phyloP scores from a whole-genome alignment of 2,329 filamentous ascomycete species.

The Claviceps sorghi region DNA sequence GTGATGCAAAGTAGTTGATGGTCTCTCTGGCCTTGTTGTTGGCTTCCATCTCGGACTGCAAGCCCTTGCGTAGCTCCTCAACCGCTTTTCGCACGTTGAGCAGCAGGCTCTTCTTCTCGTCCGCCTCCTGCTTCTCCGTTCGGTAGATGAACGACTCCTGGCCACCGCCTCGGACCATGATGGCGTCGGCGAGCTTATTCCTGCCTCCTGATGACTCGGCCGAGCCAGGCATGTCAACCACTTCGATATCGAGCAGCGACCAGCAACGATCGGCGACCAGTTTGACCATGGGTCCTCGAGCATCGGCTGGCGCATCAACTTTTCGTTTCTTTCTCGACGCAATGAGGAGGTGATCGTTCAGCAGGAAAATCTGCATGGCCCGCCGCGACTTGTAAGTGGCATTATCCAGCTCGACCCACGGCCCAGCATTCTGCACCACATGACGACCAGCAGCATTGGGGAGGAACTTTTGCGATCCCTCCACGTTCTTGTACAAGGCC shows the following conservation, averaged over 20 bases:
- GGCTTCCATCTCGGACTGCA: conserved; percentile 76
- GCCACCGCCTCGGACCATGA: conserved; percentile 76
- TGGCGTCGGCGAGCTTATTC: conserved; percentile 64
- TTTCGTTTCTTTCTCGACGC: conserved; percentile 89
- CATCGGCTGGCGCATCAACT: conserved; percentile 45
- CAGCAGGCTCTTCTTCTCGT: conserved; percentile 67
- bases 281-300: conserved; percentile 48
- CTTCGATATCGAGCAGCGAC: conserved; percentile 81
- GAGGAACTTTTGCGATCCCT: conserved; percentile 92
- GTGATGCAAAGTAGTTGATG: conserved; percentile 70
- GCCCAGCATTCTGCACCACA: conserved; percentile 79
- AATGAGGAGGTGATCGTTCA: conserved; percentile 88
- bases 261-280: conserved; percentile 90
- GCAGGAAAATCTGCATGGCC: conserved; percentile 76
- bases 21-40: conserved; percentile 73
- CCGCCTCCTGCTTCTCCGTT: conserved; percentile 65
- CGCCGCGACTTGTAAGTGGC: conserved; percentile 90
- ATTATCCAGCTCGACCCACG: conserved; percentile 93
- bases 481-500: conserved; percentile 90
- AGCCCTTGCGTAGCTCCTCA: conserved; percentile 74
- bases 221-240: conserved; percentile 69
- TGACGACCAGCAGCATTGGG: conserved; percentile 84
- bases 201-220: conserved; percentile 37
- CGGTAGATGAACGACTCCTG: conserved; percentile 90
- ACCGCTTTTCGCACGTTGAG: conserved; percentile 85